These are phyloP conservation scores for Xylariaceae sp. DNA, from an alignment of 2,329 filamentous ascomycete genomes.

Conservation along the genomic window DNA sequence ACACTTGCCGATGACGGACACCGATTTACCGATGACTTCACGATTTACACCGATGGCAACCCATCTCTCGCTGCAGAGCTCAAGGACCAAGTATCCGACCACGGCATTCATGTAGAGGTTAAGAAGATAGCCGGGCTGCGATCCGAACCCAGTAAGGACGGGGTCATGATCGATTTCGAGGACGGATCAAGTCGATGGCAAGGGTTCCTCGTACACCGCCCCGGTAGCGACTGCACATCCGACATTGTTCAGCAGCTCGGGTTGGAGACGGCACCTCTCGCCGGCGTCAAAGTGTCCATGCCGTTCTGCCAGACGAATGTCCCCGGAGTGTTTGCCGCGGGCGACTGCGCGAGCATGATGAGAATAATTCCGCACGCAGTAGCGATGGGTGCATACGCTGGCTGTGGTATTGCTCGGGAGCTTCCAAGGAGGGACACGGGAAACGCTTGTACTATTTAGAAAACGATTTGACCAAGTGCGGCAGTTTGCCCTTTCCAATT, in stretches of 20 bases:
- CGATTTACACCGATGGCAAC: conserved; percentile 3
- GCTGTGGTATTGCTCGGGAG: background rate
- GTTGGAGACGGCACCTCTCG: background rate
- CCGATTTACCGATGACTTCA: conserved; percentile 2
- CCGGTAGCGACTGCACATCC: background rate
- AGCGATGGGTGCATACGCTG: conserved; percentile 1
- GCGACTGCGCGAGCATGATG: conserved; percentile 4
- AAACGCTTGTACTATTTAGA: too few relatives aligned
- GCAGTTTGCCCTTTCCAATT: too few relatives aligned
- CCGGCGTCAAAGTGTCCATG: background rate
- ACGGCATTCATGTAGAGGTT: background rate
- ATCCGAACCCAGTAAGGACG: background rate
- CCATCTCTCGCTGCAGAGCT: background rate
- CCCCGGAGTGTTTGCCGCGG: conserved; percentile 7
- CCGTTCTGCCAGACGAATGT: conserved; percentile 4
- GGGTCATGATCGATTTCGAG: background rate
- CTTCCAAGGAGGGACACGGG: too few relatives aligned
- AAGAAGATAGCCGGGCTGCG: background rate
- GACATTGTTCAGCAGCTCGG: conserved; percentile 3
- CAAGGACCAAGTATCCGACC: background rate
- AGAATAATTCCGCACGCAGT: conserved; percentile 7
- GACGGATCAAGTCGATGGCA: background rate
- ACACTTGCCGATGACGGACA: background rate
- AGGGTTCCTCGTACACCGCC: conserved; percentile 8
- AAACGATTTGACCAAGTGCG: too few relatives aligned